A percentile compares a stretch with the other conserved stretches of the same genome.
Evolutionary conservation across 768 basidiomycete species (phyloP).

Genomic region (Kwoniella shandongensis): DNA sequence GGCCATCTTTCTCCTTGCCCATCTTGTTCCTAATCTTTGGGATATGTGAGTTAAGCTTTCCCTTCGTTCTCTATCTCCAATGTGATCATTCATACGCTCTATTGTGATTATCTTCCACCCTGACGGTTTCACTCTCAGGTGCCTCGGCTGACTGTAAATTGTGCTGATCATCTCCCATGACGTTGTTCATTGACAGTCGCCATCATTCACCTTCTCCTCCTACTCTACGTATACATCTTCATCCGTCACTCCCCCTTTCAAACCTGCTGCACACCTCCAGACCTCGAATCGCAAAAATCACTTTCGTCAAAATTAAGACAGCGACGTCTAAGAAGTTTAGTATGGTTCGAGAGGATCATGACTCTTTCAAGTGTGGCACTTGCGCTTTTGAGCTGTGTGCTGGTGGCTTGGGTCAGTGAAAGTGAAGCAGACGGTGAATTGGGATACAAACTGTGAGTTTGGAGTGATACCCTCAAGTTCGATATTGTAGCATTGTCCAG

Average conservation of each 20-base stretch:
- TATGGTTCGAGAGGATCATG: conserved; percentile 24
- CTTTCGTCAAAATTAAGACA: not conserved
- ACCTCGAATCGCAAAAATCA: conserved; percentile 4
- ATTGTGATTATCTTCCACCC: too few species aligned
- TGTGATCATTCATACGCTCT: too few species aligned
- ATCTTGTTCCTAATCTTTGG: conserved; percentile 7
- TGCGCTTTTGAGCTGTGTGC: not conserved
- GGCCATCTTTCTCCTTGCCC: conserved; percentile 1
- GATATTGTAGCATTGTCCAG: too few species aligned
- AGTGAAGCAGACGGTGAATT: conserved; percentile 9
- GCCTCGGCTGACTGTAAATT: too few species aligned
- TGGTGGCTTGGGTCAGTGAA: conserved; percentile 6
- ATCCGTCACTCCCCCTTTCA: conserved; percentile 3
- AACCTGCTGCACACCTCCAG: conserved; percentile 6
- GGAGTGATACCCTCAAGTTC: too few species aligned
- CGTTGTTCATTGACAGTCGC: conserved; percentile 15
- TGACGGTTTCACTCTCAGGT: too few species aligned
- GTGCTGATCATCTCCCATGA: not conserved
- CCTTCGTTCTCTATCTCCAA: too few species aligned
- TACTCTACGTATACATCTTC: conserved; percentile 8
- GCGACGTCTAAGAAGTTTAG: not conserved
- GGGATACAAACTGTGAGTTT: conserved; percentile 16
- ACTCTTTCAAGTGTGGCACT: conserved; percentile 1
- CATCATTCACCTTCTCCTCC: conserved; percentile 6
- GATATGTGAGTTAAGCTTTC: conserved; percentile 10